Base-by-base conservation (phyloP, 495 filamentous ascomycete species). In the Xylaria sp. region DNA sequence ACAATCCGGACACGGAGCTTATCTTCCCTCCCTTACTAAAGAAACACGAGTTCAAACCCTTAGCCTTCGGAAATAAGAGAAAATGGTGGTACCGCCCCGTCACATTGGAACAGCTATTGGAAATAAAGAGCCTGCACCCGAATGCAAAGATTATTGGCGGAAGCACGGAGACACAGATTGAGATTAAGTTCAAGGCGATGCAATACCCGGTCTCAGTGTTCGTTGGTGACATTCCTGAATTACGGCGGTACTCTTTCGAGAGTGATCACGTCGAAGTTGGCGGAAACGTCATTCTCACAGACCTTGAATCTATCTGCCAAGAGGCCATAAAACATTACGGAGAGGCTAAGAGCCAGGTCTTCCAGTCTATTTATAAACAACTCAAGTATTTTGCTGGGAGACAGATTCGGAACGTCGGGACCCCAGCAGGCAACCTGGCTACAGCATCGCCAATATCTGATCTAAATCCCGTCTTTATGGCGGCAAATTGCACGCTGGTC, bases 371-470 rank as follows among this genome's bases (percentile, higher is more conserved):
- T 44, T 83, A 91, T 71, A 95, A 95, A 77, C 92, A 94, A 81
- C 86, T 94, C 43, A 88, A 88, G 72, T 99, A 98, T 80, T 99
- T 99, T 80, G 96, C 96, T 71, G 96, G 96, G 66, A 83, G 96
- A 62, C 96, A 99, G 77, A 99, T 99, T 77, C 86, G 96, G 68
- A 99, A 98, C 80, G 96, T 98, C 33, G 96, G 95, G 21, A 98
- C 96, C 1, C 96, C 95, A 1, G 96, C 95, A 24, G 96, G 96
- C 43, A 99, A 99, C 76, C 80, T 99, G 70, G 95, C 93, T 8
- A 99, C 96, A 3, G 96, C 96, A 2, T 97, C 93, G 44, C 96
- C 96, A 2, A 99, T 98, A 43, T 97, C 95, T 1, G 96, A 99
- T 83, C 81, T 99, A 44, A 99, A 99, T 77, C 96, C 96, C 0